Base-by-base conservation (phyloP, 139 green algal species). In the Chlamydomonas sp. region DNA sequence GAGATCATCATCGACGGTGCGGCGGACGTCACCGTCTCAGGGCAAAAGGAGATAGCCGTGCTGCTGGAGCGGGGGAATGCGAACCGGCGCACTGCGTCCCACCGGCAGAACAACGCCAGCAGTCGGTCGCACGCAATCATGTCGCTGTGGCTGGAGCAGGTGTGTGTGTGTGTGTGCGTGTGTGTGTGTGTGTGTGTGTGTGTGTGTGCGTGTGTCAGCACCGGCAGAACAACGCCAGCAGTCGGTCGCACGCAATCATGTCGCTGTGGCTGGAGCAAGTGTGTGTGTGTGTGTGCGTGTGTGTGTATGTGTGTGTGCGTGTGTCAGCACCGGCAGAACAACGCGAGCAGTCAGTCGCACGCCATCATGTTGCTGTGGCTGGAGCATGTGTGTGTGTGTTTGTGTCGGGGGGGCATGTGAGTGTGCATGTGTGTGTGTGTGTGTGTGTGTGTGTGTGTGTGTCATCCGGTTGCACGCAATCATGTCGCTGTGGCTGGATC, bases 201-300 rank as follows among this genome's bases (percentile, higher is more conserved):
- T 26, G 13, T 57, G 13, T 8, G 5, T 29, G 28, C 28, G 8
- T 28, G 3, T 65, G 64, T 69, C 72, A 65, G 43, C 10, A 69
- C 3, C 24, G 26, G 33, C 62, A 82, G 36, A 86, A 86, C 64
- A 57, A 63, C 35, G 1, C 67, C 26, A 76, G 59, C 24, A 76
- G 59, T 48, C 64, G 77, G 1, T 75, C 60, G 5, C 82, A 87
- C 61, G 77, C 77, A 4, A 77, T 83, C 58, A 34, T 83, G 8
- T 71, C 69, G 1, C 24, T 87, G 13, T 49, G 28, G 1, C 35
- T 87, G 61, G 71, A 85, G 71, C 79, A 85, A 69, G 65, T 28
- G 22, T 20, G 16, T 20, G 20, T 69, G 36, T 35, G 6, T 3
- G 26, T 50, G 13, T n/a, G 5, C 30, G 24, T 16, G 24, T 3